Base-by-base conservation (phyloP, 202 grass and related monocot genomes). In the Setaria italica region DNA sequence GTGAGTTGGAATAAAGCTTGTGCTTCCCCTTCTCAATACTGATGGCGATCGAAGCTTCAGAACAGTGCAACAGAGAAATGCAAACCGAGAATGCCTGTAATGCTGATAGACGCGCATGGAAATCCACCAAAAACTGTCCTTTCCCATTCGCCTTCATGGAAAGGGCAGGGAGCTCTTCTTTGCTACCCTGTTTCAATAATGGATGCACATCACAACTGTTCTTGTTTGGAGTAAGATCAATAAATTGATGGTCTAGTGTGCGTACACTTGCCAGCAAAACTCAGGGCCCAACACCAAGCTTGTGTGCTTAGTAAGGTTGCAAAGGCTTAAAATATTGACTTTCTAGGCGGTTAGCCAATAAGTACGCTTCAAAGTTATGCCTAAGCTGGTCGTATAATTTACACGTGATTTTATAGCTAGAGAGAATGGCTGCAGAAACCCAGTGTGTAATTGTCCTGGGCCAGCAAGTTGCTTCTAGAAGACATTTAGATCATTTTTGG, bases 41-140 rank as follows among this genome's bases (percentile, higher is more conserved):
- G n/a, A 91, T 53, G 11, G 87, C 87, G 2, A 85, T 79, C 1
- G 77, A 88, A 71, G 86, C 82, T 89, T 98, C 93, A 2, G 93
- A 95, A 77, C 85, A 90, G 78, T 95, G 95, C 79, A 98, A 32
- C 67, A 94, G n/a, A 34, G 95, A 89, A 43, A 98, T 91, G 78
- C 95, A 98, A 63, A 91, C 85, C 16, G 93, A 95, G 84, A 98
- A 98, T 32, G 95, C 95, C 77, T 98, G 95, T 70, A 95, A 32
- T 2, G 76, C 90, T 42, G 95, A 98, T 84, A 98, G 71, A 66
- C 80, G 89, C 1, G 90, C 96, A 6, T 98, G 96, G 84, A 98
- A 98, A 91, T 98, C 81, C 62, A 98, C 90, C 73, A 93, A 76
- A 64, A 94, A 85, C 68, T 92, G 90, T 25, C 82, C 91, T 85